A percentile compares a stretch with the other conserved stretches of the same genome.
These are phyloP conservation scores for Trichoderma koningiopsis DNA, from an alignment of 2,329 filamentous ascomycete genomes.

Conservation along the genomic window DNA sequence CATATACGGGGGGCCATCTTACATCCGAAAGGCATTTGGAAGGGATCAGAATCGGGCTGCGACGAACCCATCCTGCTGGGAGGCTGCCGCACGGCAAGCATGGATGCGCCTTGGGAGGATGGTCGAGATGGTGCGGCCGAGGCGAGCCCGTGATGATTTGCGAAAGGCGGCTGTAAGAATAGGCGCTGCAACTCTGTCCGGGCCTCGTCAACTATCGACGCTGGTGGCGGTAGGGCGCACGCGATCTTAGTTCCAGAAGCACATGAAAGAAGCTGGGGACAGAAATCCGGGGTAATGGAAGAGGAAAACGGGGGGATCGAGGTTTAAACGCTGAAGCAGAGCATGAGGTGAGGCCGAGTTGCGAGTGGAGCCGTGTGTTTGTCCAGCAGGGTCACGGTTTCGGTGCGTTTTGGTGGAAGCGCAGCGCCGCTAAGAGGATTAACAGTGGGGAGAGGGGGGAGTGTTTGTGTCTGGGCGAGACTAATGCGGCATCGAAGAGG, in stretches of 20 bases:
- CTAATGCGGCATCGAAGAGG: background rate
- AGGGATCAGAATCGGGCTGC: slow-evolving; percentile 54
- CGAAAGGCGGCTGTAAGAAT: slow-evolving; percentile 4
- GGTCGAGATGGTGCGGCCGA: slow-evolving; percentile 4
- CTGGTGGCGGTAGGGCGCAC: slow-evolving; percentile 6
- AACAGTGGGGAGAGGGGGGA: background rate
- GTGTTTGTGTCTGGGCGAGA: background rate
- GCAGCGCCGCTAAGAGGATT: slow-evolving; percentile 14
- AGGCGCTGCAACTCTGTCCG: slow-evolving; percentile 9
- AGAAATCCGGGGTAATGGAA: slow-evolving; percentile 31
- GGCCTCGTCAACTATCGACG: slow-evolving; percentile 5
- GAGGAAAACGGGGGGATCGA: slow-evolving; percentile 19
- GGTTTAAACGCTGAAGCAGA: slow-evolving; percentile 23
- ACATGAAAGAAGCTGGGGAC: slow-evolving; percentile 28
- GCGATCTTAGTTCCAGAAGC: slow-evolving; percentile 26
- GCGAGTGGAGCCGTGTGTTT: slow-evolving; percentile 24
- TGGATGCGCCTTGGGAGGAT: slow-evolving; percentile 47
- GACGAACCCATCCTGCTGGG: slow-evolving; percentile 62
- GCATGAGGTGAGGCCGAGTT: slow-evolving; percentile 23
- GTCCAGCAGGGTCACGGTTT: slow-evolving; percentile 22
- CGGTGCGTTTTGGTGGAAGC: background rate
- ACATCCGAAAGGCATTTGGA: slow-evolving; percentile 67
- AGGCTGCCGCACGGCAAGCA: slow-evolving; percentile 57
- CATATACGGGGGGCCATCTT: slow-evolving; percentile 41
- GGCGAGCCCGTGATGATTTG: background rate